phyloP scores from a whole-genome alignment of 805 yeast species.

The Candida orba region DNA sequence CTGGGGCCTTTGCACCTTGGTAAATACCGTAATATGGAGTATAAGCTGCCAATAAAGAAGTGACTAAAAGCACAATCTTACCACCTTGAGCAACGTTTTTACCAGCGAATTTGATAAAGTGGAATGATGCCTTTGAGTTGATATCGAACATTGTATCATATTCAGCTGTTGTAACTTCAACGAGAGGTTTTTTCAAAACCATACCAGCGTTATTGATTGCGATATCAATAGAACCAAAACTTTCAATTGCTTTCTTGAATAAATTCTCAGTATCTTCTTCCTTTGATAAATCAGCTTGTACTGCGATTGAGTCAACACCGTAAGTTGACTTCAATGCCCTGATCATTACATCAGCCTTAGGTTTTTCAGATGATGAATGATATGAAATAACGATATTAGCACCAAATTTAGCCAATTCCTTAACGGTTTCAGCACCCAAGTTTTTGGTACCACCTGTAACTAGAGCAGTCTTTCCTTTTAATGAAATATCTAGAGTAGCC shows the following conservation, averaged over 20 bases:
- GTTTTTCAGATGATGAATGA: constrained; percentile 37
- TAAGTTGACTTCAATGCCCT: constrained; percentile 28
- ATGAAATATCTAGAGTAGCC: constrained; percentile 21
- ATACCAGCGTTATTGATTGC: constrained; percentile 65
- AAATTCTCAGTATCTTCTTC: constrained; percentile 37
- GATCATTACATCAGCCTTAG: constrained; percentile 31
- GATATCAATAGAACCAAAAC: constrained; percentile 47
- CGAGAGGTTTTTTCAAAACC: constrained; percentile 55
- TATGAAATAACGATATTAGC: constrained; percentile 47
- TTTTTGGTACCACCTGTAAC: constrained; percentile 60
- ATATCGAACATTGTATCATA: constrained; percentile 44
- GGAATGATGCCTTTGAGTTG: constrained; percentile 56
- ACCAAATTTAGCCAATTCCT: constrained; percentile 48
- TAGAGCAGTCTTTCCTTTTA: constrained; percentile 42
- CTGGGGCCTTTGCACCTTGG: constrained; percentile 54
- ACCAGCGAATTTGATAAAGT: constrained; percentile 52
- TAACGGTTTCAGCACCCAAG: constrained; percentile 47
- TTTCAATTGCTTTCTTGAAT: constrained; percentile 37
- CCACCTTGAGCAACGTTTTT: constrained; percentile 44
- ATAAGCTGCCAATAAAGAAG: constrained; percentile 62
- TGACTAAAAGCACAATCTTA: constrained; percentile 47
- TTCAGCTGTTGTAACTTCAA: constrained; percentile 46
- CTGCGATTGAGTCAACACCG: constrained; percentile 30
- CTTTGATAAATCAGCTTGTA: constrained; percentile 20
- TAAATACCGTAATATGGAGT: constrained; percentile 44